These are phyloP conservation scores for Microglena sp. DNA, from an alignment of 139 green algal genomes.

Conservation along the genomic window DNA sequence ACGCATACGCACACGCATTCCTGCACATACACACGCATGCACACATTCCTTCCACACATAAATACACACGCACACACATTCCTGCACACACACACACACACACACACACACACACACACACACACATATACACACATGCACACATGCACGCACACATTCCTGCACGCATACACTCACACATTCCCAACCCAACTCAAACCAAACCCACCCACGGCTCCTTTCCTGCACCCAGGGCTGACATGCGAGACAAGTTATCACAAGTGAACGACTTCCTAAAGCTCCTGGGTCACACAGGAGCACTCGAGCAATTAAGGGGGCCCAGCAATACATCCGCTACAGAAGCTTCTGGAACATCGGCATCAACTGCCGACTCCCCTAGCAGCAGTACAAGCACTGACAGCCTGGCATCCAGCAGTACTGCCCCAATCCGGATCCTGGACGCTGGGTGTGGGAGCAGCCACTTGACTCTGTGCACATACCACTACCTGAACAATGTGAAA, in stretches of 20 bases:
- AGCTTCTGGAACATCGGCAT: slow-evolving; percentile 7
- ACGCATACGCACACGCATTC: too few relatives aligned
- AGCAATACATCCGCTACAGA: slow-evolving; percentile 7
- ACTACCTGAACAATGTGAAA: slow-evolving; percentile 36
- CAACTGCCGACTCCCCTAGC: not conserved
- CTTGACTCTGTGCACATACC: slow-evolving; percentile 47
- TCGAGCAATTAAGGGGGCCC: slow-evolving; percentile 11
- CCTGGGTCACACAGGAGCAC: slow-evolving; percentile 25
- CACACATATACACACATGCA: not conserved
- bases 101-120: not conserved
- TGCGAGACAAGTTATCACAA: slow-evolving; percentile 23
- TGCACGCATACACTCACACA: slow-evolving; percentile 22
- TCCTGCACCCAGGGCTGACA: not conserved
- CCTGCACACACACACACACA: slow-evolving; percentile 22
- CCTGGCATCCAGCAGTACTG: not conserved
- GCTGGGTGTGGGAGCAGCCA: slow-evolving; percentile 50
- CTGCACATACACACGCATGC: too few relatives aligned
- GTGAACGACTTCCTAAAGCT: slow-evolving; percentile 54
- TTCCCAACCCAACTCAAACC: not conserved
- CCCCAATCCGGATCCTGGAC: slow-evolving; percentile 35
- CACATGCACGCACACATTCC: not conserved
- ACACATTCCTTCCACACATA: not conserved
- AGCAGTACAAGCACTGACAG: not conserved
- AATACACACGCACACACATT: not conserved
- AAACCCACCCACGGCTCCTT: not conserved